Conservation (phyloP, 352 stramenopile species). For the Hyaloperonospora arabidopsidis region DNA sequence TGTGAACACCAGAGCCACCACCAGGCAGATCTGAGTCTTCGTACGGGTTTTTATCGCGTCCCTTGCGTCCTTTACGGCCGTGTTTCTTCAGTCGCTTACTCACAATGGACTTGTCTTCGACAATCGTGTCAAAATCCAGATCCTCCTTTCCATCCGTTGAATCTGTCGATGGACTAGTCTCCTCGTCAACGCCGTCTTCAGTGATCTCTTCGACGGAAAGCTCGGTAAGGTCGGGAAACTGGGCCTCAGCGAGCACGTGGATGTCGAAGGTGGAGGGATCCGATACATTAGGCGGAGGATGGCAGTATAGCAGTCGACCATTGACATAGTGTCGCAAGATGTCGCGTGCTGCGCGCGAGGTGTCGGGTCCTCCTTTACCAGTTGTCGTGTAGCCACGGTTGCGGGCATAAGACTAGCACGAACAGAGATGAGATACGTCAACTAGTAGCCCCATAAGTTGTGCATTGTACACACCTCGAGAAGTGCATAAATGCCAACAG, state of each 20-base stretch:
- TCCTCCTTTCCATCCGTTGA: slow-evolving; percentile 28
- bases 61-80: slow-evolving; percentile 94
- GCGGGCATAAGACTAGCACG: slow-evolving; percentile 61
- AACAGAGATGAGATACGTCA: slow-evolving; percentile 7
- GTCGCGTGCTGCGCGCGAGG: slow-evolving; percentile 90
- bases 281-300: slow-evolving; percentile 80
- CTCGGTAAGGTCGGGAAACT: slow-evolving; percentile 50
- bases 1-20: slow-evolving; percentile 42
- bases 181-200: slow-evolving; percentile 15
- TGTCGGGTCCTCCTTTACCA: slow-evolving; percentile 91
- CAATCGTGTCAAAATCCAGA: slow-evolving; percentile 63
- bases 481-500: slow-evolving; percentile 72
- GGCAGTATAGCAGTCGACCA: slow-evolving; percentile 95
- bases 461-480: slow-evolving; percentile 38
- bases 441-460: background rate
- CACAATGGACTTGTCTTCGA: slow-evolving; percentile 55
- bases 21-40: slow-evolving; percentile 74
- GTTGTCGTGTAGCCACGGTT: slow-evolving; percentile 90
- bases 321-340: slow-evolving; percentile 98
- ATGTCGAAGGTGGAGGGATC: slow-evolving; percentile 69
- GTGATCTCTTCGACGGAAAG: slow-evolving; percentile 9
- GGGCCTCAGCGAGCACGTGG: slow-evolving; percentile 45
- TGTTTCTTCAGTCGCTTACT: slow-evolving; percentile 89
- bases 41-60: slow-evolving; percentile 96
- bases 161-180: slow-evolving; percentile 3